phyloP scores from a whole-genome alignment of 306 rosid species.

The Gynostemma pentaphyllum region DNA sequence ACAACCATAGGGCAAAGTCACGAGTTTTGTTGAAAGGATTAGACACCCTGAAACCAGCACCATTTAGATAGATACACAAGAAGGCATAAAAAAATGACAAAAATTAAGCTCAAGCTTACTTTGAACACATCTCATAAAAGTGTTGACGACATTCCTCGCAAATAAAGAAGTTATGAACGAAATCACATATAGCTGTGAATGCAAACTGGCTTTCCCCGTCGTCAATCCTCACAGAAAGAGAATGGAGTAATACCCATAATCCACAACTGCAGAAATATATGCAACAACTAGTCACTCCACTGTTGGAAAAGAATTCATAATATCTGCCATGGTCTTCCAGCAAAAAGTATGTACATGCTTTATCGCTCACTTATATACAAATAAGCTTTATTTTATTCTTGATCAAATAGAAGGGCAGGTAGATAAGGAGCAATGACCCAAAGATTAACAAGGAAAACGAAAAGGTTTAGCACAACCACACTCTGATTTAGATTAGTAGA shows the following conservation, averaged over 20 bases:
- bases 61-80: conserved; percentile 15
- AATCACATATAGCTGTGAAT: conserved; percentile 66
- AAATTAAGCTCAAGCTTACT: conserved; percentile 24
- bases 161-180: conserved; percentile 71
- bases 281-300: not conserved
- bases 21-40: conserved; percentile 69
- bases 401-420: not conserved
- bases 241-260: conserved; percentile 94
- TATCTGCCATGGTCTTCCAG: not conserved
- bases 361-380: not conserved
- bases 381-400: not conserved
- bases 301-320: not conserved
- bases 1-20: conserved; percentile 79
- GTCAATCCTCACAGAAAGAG: conserved; percentile 75
- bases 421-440: not conserved
- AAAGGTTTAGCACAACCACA: not conserved
- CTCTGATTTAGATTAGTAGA: not conserved
- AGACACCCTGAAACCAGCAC: conserved; percentile 40
- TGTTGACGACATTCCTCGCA: conserved; percentile 98
- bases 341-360: not conserved
- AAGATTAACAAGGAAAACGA: not conserved
- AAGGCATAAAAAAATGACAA: conserved; percentile 10
- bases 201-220: conserved; percentile 87
- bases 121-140: conserved; percentile 74
- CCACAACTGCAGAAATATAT: conserved; percentile 61